A percentile compares a stretch with the other conserved stretches of the same genome.
Evolutionary conservation across 2,329 filamentous ascomycete genomes (phyloP).

Genomic region (Allantophomopsis cytisporea): DNA sequence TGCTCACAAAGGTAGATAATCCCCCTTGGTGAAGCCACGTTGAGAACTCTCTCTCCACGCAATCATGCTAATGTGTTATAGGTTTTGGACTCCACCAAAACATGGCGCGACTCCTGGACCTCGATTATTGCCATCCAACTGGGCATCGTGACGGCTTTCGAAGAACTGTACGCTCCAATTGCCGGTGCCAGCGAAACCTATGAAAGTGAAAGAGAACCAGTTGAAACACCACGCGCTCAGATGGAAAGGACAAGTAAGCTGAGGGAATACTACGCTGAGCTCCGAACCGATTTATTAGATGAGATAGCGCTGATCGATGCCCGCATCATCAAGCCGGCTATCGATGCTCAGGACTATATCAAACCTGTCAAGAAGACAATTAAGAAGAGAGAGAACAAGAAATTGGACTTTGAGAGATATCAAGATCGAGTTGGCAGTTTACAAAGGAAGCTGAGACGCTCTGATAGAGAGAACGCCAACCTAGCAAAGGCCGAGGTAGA

Average conservation of each 20-base stretch:
- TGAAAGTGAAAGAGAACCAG: slow-evolving; percentile 33
- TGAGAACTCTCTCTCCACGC: slow-evolving; percentile 1
- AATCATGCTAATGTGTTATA: slow-evolving; percentile 20
- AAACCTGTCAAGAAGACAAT: slow-evolving; percentile 68
- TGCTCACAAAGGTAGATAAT: slow-evolving; percentile 51
- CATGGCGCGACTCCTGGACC: slow-evolving; percentile 70
- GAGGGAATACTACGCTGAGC: slow-evolving; percentile 53
- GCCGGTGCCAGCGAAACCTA: slow-evolving; percentile 48
- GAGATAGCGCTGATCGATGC: slow-evolving; percentile 60
- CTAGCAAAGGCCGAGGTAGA: slow-evolving; percentile 62
- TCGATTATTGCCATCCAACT: slow-evolving; percentile 58
- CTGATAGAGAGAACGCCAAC: slow-evolving; percentile 58
- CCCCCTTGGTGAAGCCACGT: slow-evolving; percentile 1
- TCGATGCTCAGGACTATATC: slow-evolving; percentile 53
- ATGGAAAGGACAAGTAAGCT: slow-evolving; percentile 52
- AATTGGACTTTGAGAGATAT: slow-evolving; percentile 69
- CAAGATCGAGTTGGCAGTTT: slow-evolving; percentile 58
- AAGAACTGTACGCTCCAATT: slow-evolving; percentile 65
- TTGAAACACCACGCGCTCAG: slow-evolving; percentile 45
- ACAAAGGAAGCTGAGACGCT: slow-evolving; percentile 55
- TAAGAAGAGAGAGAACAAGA: slow-evolving; percentile 73
- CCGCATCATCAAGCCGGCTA: slow-evolving; percentile 56
- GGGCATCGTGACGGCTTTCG: slow-evolving; percentile 51
- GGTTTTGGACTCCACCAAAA: slow-evolving; percentile 63
- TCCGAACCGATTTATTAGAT: slow-evolving; percentile 56